Evolutionary conservation across 495 filamentous ascomycete genomes (phyloP), one percentile per base, ranked within the genome.

Genomic region (Entonaema liquescens): DNA sequence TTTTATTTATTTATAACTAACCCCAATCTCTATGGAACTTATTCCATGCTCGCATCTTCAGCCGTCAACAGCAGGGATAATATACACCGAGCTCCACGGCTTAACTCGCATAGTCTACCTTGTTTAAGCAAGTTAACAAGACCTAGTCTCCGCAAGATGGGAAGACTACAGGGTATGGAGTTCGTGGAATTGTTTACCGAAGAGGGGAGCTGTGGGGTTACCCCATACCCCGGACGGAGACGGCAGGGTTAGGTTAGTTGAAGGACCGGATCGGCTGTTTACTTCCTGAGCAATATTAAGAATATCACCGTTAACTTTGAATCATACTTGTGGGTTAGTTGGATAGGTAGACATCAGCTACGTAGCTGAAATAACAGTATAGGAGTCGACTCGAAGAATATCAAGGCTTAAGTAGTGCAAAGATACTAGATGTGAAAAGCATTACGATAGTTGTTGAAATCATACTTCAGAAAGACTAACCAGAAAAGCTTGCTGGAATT

Each of bases 181-280:
- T 55, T 33, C 52, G 52, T 33, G 28, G 52, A 31, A 33, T 19
- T 33, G 52, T 55, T 55, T 28, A 55, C 52, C 26, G 52, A 55
- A 33, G 52, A 55, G 52, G 52, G 26, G 52, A 31, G 11, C 52
- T 55, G 52, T 55, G 28, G 52, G 52, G 28, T 55, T 55, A 33
- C 52, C 17, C 42, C 17, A 8, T 19, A 21, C 17, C 42, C n/a
- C 42, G 1, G 42, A 47, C 42, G 8, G n/a, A 1, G n/a, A 47
- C 42, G 17, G 42, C 17, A 47, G 42, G 42, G 42, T 47, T 21
- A 21, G 42, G 42, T 47, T 21, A 47, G 42, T 47, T 47, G 11
- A 47, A 17, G 19, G 42, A 17, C n/a, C 2, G 17, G 2, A 8
- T 2, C 7, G 40, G 40, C 40, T 17, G 8, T 2, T 21, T 19